phyloP scores from a whole-genome alignment of 768 basidiomycete genomes.

The Neoboletus brunneissimus region DNA sequence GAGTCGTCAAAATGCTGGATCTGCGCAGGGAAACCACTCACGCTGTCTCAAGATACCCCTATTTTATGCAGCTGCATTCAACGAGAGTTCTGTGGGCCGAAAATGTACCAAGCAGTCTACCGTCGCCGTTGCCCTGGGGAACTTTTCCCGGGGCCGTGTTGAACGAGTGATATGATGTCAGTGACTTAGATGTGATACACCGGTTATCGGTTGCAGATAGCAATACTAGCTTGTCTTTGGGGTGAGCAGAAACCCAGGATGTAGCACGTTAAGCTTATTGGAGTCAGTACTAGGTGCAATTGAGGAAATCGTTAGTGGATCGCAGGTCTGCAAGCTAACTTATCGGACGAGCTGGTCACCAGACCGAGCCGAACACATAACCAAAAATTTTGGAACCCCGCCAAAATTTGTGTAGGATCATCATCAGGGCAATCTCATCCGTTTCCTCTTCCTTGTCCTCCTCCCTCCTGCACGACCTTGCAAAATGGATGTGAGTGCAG shows the following conservation, averaged over 20 bases:
- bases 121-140: too few species aligned
- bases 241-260: not conserved
- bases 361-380: not conserved
- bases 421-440: constrained; percentile 30
- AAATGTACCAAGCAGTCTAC: not conserved
- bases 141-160: not conserved
- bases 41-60: not conserved
- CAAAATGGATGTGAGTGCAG: constrained; percentile 31
- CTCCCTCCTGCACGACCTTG: constrained; percentile 22
- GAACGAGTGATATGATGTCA: not conserved
- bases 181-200: not conserved
- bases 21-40: constrained; percentile 2
- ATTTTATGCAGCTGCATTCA: not conserved
- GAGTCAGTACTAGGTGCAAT: not conserved
- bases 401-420: constrained; percentile 45
- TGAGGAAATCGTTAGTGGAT: too few species aligned
- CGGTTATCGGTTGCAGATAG: not conserved
- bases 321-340: too few species aligned
- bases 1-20: not conserved
- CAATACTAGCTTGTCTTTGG: not conserved
- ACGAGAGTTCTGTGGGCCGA: not conserved
- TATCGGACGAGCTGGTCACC: not conserved
- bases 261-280: not conserved
- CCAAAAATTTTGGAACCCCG: constrained; percentile 48
- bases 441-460: constrained; percentile 29